Conservation (phyloP, 73 alveolate species). For the Symbiodinium pilosum region DNA sequence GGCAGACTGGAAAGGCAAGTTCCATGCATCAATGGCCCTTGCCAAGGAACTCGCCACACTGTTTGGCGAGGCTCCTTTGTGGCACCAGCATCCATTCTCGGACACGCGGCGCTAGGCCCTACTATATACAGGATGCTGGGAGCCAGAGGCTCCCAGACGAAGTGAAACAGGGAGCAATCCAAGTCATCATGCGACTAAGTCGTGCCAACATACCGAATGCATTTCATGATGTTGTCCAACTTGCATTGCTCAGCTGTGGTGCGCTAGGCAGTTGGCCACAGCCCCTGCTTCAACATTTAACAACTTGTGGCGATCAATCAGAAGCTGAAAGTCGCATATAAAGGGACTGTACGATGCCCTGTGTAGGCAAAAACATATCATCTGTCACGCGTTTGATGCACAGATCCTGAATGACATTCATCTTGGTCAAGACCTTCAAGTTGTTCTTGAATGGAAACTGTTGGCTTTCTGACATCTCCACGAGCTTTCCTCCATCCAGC, state of each 20-base stretch:
- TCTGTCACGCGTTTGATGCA: too few relatives aligned
- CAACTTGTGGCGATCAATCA: neutral
- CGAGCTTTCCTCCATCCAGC: too few relatives aligned
- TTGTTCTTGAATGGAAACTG: neutral
- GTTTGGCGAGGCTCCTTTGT: neutral
- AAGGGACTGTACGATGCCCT: neutral
- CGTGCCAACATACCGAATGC: too few relatives aligned
- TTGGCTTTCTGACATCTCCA: too few relatives aligned
- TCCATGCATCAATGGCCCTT: too few relatives aligned
- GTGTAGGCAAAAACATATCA: too few relatives aligned
- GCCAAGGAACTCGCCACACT: neutral
- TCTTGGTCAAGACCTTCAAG: neutral
- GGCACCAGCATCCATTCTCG: neutral
- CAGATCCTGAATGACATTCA: neutral
- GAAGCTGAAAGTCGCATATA: neutral
- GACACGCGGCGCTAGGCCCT: neutral
- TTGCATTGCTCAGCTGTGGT: neutral
- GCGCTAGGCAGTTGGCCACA: neutral
- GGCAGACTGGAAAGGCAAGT: too few relatives aligned
- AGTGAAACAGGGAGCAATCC: neutral
- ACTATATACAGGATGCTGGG: neutral
- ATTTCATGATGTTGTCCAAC: too few relatives aligned
- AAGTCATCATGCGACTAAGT: neutral
- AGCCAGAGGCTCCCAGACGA: neutral
- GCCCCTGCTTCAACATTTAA: neutral